These are phyloP conservation scores for Tillandsia fasciculata DNA, from an alignment of 176 grass and related monocot genomes.

Conservation along the genomic window DNA sequence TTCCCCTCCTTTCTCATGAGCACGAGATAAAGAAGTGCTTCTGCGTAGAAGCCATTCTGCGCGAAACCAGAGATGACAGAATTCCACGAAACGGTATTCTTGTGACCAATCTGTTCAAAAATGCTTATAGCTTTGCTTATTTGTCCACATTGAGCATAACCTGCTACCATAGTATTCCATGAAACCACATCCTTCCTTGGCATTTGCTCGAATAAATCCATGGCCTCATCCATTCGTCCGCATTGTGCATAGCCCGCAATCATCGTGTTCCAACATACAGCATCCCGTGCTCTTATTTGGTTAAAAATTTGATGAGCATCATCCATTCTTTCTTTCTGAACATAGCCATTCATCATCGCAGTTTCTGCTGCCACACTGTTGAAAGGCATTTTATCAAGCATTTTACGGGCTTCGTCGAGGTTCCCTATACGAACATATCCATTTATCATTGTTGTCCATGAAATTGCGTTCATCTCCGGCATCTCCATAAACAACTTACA, in stretches of 20 bases:
- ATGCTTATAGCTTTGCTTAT: slow-evolving; percentile 31
- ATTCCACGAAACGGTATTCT: slow-evolving; percentile 45
- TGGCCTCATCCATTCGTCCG: slow-evolving; percentile 41
- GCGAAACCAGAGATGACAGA: slow-evolving; percentile 50
- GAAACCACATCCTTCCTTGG: slow-evolving; percentile 46
- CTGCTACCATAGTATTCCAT: slow-evolving; percentile 57
- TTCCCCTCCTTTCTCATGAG: slow-evolving; percentile 31
- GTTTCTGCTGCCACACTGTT: slow-evolving; percentile 42
- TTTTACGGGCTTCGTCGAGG: slow-evolving; percentile 39
- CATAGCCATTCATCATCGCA: slow-evolving; percentile 48
- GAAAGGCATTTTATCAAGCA: slow-evolving; percentile 42
- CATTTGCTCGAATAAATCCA: slow-evolving; percentile 40
- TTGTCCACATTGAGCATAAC: slow-evolving; percentile 42
- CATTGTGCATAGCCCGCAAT: slow-evolving; percentile 42
- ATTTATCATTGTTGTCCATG: slow-evolving; percentile 51
- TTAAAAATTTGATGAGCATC: slow-evolving; percentile 38
- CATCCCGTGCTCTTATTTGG: slow-evolving; percentile 29
- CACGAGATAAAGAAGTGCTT: slow-evolving; percentile 35
- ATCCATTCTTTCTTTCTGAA: slow-evolving; percentile 26
- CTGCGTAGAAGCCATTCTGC: slow-evolving; percentile 33
- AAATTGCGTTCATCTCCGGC: slow-evolving; percentile 32
- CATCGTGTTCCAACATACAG: slow-evolving; percentile 61
- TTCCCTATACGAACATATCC: slow-evolving; percentile 29
- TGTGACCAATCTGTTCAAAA: slow-evolving; percentile 34
- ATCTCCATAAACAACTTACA: slow-evolving; percentile 33